Conservation (phyloP, 2,329 filamentous ascomycete genomes). For the Sarocladiaceae sp. region DNA sequence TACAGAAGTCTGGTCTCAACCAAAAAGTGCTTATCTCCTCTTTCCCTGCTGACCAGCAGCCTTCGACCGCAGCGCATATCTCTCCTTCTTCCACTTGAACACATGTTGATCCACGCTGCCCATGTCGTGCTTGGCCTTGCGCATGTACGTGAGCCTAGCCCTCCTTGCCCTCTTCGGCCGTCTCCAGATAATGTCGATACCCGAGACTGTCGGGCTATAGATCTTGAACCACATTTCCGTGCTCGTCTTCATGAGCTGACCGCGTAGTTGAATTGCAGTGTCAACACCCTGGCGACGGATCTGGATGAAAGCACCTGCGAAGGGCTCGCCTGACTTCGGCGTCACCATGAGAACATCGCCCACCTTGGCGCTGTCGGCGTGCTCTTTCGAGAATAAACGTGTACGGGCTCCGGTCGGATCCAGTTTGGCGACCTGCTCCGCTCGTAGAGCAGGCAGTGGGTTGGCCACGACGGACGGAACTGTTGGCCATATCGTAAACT, state of each 20-base stretch:
- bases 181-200: constrained; percentile 91
- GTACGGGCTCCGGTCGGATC: constrained; percentile 83
- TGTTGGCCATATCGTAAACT: constrained; percentile 52
- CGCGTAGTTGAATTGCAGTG: constrained; percentile 80
- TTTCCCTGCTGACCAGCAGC: constrained; percentile 20
- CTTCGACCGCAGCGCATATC: constrained; percentile 33
- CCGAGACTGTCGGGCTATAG: constrained; percentile 82
- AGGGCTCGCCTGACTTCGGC: constrained; percentile 76
- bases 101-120: constrained; percentile 82
- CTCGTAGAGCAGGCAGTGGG: constrained; percentile 63
- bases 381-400: constrained; percentile 72
- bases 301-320: constrained; percentile 81
- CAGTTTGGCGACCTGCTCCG: constrained; percentile 66
- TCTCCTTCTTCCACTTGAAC: constrained; percentile 43
- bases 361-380: constrained; percentile 73
- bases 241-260: constrained; percentile 78
- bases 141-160: constrained; percentile 87
- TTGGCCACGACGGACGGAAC: constrained; percentile 57
- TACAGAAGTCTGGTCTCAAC: constrained; percentile 18
- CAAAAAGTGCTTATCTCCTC: constrained; percentile 15
- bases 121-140: constrained; percentile 81
- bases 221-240: constrained; percentile 99
- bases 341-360: constrained; percentile 92
- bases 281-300: constrained; percentile 87
- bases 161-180: constrained; percentile 79